Conservation (phyloP, 257 asterid genomes). For the Lithospermum erythrorhizon region DNA sequence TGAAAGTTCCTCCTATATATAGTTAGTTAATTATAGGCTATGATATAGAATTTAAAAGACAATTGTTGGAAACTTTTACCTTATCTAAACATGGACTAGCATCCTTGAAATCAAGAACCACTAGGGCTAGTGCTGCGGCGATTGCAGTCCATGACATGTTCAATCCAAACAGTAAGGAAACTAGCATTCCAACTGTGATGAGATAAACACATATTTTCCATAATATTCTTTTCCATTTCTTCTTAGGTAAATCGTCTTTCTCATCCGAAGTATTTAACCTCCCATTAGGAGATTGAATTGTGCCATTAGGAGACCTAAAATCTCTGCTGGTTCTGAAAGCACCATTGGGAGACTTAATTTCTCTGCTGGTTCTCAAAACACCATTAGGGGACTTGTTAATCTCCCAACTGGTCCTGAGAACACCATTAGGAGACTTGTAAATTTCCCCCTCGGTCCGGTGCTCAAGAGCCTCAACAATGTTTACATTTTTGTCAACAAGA, state of each 20-base stretch:
- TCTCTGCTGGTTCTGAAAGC: slow-evolving; percentile 5
- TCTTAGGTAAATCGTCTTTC: slow-evolving; percentile 16
- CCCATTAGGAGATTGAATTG: slow-evolving; percentile 10
- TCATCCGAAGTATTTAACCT: slow-evolving; percentile 16
- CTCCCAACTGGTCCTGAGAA: slow-evolving; percentile 1
- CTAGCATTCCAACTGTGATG: slow-evolving; percentile 68
- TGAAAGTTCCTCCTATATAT: not conserved
- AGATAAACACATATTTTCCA: slow-evolving; percentile 75
- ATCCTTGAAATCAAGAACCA: slow-evolving; percentile 84
- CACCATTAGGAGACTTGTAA: slow-evolving; percentile 11
- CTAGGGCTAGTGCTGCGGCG: slow-evolving; percentile 83
- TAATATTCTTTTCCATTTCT: slow-evolving; percentile 37
- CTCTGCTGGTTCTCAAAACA: not conserved
- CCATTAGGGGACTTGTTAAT: no score
- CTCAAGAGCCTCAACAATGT: slow-evolving; percentile 20
- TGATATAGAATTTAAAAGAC: not conserved
- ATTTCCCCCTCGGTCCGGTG: slow-evolving; percentile 17
- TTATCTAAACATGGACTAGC: slow-evolving; percentile 69
- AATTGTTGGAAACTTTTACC: slow-evolving; percentile 20
- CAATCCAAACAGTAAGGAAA: slow-evolving; percentile 53
- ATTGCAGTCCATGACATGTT: slow-evolving; percentile 94
- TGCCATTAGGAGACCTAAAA: slow-evolving; percentile 7
- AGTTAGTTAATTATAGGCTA: no score
- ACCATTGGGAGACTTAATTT: slow-evolving; percentile 7
- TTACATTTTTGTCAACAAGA: slow-evolving; percentile 31